Base-by-base conservation (phyloP, 2,329 filamentous ascomycete genomes). In the Xylariales sp. region DNA sequence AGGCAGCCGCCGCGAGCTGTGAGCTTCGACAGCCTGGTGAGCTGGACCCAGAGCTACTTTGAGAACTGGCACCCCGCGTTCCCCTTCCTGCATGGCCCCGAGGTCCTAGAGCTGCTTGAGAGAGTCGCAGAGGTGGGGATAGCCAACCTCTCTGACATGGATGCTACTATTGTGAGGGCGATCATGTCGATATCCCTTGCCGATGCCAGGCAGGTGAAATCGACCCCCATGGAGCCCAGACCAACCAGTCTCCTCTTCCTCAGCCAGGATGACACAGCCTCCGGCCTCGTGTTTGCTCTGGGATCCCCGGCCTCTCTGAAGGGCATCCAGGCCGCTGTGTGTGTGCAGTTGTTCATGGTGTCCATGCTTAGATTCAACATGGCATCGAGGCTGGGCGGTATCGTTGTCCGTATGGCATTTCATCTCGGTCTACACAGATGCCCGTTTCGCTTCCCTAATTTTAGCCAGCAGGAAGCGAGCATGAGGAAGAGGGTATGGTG, bases 401-500 rank as follows among this genome's bases (percentile, higher is more conserved):
- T 76, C 3, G 67, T 78, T 5, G 69, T 71, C 6, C 67, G 74
- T 5, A 74, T 76, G 49, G 69, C 72, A 1, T 75, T 73, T 30
- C 74, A 79, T 32, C 55, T 78, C 2, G 75, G 75, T 1, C 62
- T 80, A n/a, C 75, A 80, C 53, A 67, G 75, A 3, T 80, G 76
- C 38, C 74, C 75, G 2, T 60, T 62, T 5, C 63, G 75, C 1
- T 78, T 68, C 40, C 57, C 66, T 0, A 69, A 70, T 30, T 77
- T 79, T 45, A 66, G 59, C 1, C 40, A 51, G 2, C 54, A 63
- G 8, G 72, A 78, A 29, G 62, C 60, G 3, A 61, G 66, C 3
- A 63, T 74, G 21, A 64, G 76, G 2, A 66, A 70, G 12, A 63
- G 74, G 0, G 55, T 79, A 0, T 78, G 78, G 43, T 79, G 74